Conservation (phyloP, 2,329 filamentous ascomycete genomes). For the Camillea tinctor region DNA sequence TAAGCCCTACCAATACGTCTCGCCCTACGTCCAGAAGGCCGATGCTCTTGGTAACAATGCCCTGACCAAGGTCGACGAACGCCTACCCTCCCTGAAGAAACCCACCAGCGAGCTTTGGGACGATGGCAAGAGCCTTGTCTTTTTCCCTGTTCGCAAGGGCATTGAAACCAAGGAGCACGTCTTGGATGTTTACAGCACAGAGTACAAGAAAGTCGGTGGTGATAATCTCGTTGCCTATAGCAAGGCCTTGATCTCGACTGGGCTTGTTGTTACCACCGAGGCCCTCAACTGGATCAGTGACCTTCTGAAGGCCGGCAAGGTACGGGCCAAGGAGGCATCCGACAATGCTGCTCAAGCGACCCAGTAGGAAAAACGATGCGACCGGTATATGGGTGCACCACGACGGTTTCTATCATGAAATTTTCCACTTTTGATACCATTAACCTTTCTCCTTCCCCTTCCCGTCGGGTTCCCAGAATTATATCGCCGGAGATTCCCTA, state of each 20-base stretch:
- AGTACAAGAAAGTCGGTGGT: conserved; percentile 63
- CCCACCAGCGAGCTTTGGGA: conserved; percentile 68
- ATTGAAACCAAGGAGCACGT: conserved; percentile 62
- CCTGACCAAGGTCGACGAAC: conserved; percentile 67
- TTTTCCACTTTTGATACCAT: conserved; percentile 20
- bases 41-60: conserved; percentile 74
- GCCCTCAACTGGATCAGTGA: conserved; percentile 59
- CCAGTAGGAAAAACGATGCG: conserved; percentile 5
- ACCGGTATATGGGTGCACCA: not conserved
- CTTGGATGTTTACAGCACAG: conserved; percentile 52
- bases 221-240: conserved; percentile 64
- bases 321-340: conserved; percentile 53
- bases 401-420: conserved; percentile 4
- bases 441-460: conserved; percentile 7
- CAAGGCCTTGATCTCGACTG: conserved; percentile 69
- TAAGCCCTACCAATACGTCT: conserved; percentile 77
- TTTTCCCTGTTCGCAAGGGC: conserved; percentile 62
- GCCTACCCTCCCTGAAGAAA: conserved; percentile 73
- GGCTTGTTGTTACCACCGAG: conserved; percentile 65
- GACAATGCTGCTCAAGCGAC: conserved; percentile 37
- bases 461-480: conserved; percentile 7
- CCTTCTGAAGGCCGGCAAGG: conserved; percentile 61
- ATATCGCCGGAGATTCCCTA: not conserved
- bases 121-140: conserved; percentile 60
- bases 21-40: conserved; percentile 80